Evolutionary conservation across 1,284 basidiomycete species (phyloP), one percentile per base, ranked within the genome.

Genomic region (Sporisorium scitamineum): DNA sequence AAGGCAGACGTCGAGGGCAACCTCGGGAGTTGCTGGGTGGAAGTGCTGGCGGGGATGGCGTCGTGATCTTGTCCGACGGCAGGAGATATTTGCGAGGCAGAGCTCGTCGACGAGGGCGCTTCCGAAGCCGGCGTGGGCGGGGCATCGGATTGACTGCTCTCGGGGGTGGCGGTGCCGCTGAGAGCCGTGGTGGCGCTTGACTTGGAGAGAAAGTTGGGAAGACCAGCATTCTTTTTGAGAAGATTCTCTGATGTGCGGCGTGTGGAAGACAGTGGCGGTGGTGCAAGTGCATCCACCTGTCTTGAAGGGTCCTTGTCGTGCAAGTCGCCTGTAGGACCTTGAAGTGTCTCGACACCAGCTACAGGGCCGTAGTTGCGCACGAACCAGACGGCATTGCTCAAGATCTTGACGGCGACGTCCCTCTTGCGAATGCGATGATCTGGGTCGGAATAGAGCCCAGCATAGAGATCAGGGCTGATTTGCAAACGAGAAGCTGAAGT

Each of bases 321-420:
- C 18, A 18, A 7, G 18, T 48, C 57, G 2, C 6, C 56, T 24
- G 29, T 24, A 0, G 53, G 6, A n/a, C 34, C 50, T n/a, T 54
- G 18, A 2, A 71, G 39, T 3, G 63, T 51, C 26, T 72, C 69
- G 22, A 72, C 66, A 39, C 74, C 74, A 3, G 70, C 70, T 0
- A 55, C 51, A 5, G 78, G 69, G 7, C 74, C 74, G 34, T 80
- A 80, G 47, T 71, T 71, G 48, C 75, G 70, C 7, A 79, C 80
- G 26, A 79, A 76, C 80, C 80, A 82, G 20, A 79, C 66, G 42
- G 80, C 80, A 42, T 82, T 82, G 67, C 70, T 71, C 10, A 82
- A 56, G 37, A 82, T 76, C 64, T 72, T 76, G 56, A 82, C 57
- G 18, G 80, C 80, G 3, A 82, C 79, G 48, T 82, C 80, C 16